phyloP scores from a whole-genome alignment of 352 stramenopile genomes.

The Pythium diclinum region DNA sequence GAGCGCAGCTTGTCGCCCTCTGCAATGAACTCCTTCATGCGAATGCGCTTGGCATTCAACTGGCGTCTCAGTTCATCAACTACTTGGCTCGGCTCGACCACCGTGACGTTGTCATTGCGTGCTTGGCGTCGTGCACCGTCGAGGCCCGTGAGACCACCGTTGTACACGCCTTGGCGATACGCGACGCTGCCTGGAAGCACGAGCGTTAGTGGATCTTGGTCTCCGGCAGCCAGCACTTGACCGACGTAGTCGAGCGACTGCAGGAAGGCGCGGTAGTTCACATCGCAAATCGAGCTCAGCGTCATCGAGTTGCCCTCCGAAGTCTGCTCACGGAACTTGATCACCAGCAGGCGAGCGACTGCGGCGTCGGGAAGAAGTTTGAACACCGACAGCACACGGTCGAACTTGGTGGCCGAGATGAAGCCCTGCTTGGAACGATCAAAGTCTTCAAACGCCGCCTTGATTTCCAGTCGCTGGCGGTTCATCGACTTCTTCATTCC shows the following conservation, averaged over 20 bases:
- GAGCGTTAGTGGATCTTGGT: constrained; percentile 24
- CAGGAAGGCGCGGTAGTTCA: constrained; percentile 83
- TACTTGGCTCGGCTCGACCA: constrained; percentile 40
- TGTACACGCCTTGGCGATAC: constrained; percentile 62
- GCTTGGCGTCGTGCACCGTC: constrained; percentile 33
- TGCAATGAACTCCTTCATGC: constrained; percentile 79
- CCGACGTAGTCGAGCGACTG: constrained; percentile 56
- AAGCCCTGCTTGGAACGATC: constrained; percentile 74
- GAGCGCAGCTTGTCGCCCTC: constrained; percentile 80
- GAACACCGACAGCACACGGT: constrained; percentile 80
- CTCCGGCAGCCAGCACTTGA: constrained; percentile 11
- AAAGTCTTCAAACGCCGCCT: constrained; percentile 82
- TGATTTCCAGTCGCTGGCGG: constrained; percentile 72
- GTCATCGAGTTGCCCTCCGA: constrained; percentile 38
- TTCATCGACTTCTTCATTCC: constrained; percentile 58
- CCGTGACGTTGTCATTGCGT: constrained; percentile 27
- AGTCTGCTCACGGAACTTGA: constrained; percentile 76
- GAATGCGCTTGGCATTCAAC: constrained; percentile 58
- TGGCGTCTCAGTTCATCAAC: constrained; percentile 63
- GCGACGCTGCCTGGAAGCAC: constrained; percentile 52
- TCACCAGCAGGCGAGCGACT: constrained; percentile 47
- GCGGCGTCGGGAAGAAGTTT: constrained; percentile 48
- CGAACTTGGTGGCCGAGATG: constrained; percentile 75
- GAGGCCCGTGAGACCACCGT: constrained; percentile 27
- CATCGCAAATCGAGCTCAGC: constrained; percentile 72